These are phyloP conservation scores for Phytophthora sp. DNA, from an alignment of 352 stramenopile genomes.

Conservation along the genomic window DNA sequence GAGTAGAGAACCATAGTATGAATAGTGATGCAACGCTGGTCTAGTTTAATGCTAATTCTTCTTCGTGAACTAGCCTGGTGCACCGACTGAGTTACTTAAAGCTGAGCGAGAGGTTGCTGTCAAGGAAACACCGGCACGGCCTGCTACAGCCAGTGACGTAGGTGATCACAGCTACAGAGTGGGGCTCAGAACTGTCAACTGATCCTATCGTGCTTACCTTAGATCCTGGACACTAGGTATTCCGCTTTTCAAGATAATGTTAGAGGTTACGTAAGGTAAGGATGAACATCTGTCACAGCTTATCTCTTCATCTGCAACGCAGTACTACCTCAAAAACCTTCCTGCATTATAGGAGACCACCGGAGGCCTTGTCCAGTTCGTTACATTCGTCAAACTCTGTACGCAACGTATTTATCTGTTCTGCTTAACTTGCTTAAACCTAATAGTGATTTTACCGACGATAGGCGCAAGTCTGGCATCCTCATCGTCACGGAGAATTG, in stretches of 20 bases:
- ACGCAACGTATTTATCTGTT: not conserved
- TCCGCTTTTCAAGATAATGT: slow-evolving; percentile 32
- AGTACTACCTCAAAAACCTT: too few relatives aligned
- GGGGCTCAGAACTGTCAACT: too few relatives aligned
- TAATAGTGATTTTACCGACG: not conserved
- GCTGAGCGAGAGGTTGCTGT: slow-evolving; percentile 11
- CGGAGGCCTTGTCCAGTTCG: slow-evolving; percentile 24
- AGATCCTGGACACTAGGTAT: slow-evolving; percentile 37
- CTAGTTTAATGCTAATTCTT: not conserved
- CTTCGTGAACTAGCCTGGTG: slow-evolving; percentile 13
- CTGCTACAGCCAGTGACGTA: slow-evolving; percentile 40
- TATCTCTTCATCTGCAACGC: too few relatives aligned
- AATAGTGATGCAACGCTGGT: not conserved
- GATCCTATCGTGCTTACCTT: too few relatives aligned
- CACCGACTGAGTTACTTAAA: slow-evolving; percentile 17
- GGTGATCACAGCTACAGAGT: too few relatives aligned
- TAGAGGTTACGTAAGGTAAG: slow-evolving; percentile 61
- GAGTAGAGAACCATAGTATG: not conserved
- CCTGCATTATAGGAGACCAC: slow-evolving; percentile 16
- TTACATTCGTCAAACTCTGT: slow-evolving; percentile 25
- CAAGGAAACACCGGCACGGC: slow-evolving; percentile 21
- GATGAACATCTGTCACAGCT: not conserved
- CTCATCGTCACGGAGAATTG: slow-evolving; percentile 32
- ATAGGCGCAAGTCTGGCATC: slow-evolving; percentile 27
- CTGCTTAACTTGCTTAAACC: not conserved